A percentile compares a stretch with the other conserved stretches of the same genome.
Evolutionary conservation across 2,329 filamentous ascomycete species (phyloP).

Genomic region (Penicillium frequentans): DNA sequence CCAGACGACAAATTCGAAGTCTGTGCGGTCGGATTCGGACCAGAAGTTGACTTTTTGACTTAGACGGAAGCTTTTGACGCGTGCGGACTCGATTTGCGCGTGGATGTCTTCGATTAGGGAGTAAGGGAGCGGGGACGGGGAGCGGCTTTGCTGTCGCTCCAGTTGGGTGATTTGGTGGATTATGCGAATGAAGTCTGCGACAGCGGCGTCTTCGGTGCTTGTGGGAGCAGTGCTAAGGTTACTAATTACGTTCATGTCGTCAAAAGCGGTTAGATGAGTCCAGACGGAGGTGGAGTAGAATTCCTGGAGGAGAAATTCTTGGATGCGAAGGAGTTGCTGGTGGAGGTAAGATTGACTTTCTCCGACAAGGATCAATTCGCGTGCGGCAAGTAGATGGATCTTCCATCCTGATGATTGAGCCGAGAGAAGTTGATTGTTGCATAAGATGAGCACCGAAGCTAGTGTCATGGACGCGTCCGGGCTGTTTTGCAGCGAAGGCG

Average conservation of each 20-base stretch:
- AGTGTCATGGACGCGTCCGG: constrained; percentile 2
- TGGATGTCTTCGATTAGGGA: neutral
- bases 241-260: constrained; percentile 1
- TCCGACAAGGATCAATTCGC: constrained; percentile 1
- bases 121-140: neutral
- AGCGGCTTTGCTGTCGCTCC: neutral
- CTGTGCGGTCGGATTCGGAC: neutral
- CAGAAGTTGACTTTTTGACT: constrained; percentile 2
- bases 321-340: constrained; percentile 1
- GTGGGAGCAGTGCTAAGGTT: neutral
- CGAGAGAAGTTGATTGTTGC: constrained; percentile 1
- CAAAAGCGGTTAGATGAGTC: constrained; percentile 2
- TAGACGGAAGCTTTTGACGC: neutral
- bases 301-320: constrained; percentile 3
- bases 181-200: constrained; percentile 4
- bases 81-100: constrained; percentile 1
- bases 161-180: constrained; percentile 1
- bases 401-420: constrained; percentile 1
- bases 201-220: constrained; percentile 3
- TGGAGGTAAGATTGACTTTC: neutral
- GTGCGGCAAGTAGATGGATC: constrained; percentile 1
- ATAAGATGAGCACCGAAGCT: constrained; percentile 4
- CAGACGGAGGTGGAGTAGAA: constrained; percentile 4
- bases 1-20: constrained; percentile 4
- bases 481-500: neutral